These are phyloP conservation scores for Phlegmacium glaucopus DNA, from an alignment of 768 basidiomycete species.

Conservation along the genomic window DNA sequence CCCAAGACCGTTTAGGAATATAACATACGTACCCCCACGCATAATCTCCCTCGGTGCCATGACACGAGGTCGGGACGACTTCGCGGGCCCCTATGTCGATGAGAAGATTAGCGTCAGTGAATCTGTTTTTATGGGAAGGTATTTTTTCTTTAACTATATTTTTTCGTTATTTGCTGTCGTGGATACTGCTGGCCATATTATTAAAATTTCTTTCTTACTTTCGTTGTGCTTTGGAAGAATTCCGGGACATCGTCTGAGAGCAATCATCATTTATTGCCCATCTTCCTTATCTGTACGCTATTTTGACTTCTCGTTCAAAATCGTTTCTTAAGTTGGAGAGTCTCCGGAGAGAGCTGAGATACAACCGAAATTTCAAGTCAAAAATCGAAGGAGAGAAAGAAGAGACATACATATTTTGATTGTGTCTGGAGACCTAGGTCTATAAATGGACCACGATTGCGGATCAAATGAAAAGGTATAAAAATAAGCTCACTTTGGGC, in stretches of 20 bases:
- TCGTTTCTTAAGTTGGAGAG: slow-evolving; percentile 56
- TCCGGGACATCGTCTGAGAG: slow-evolving; percentile 85
- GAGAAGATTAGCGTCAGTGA: slow-evolving; percentile 95
- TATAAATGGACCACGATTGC: slow-evolving; percentile 84
- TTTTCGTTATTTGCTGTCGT: neutral
- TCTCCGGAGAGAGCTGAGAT: slow-evolving; percentile 85
- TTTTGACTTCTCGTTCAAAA: slow-evolving; percentile 81
- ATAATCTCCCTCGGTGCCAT: slow-evolving; percentile 92
- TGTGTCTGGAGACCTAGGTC: slow-evolving; percentile 92
- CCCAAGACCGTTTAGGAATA: slow-evolving; percentile 6
- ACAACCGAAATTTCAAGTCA: slow-evolving; percentile 1
- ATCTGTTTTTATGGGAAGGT: slow-evolving; percentile 94
- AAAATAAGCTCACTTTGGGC: slow-evolving; percentile 69
- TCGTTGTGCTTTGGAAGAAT: slow-evolving; percentile 88
- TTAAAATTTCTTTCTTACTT: slow-evolving; percentile 45
- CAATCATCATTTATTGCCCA: slow-evolving; percentile 43
- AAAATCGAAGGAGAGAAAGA: neutral
- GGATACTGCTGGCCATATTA: slow-evolving; percentile 2
- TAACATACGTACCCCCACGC: slow-evolving; percentile 5
- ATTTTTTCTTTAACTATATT: slow-evolving; percentile 20
- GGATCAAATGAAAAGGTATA: neutral
- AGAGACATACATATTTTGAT: slow-evolving; percentile 83
- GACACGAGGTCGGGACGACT: slow-evolving; percentile 4
- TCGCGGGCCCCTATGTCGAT: slow-evolving; percentile 51
- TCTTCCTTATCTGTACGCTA: slow-evolving; percentile 84